A percentile compares a stretch with the other conserved stretches of the same genome.
These are phyloP conservation scores for Alternaria sp. DNA, from an alignment of 2,329 filamentous ascomycete species.

Conservation along the genomic window DNA sequence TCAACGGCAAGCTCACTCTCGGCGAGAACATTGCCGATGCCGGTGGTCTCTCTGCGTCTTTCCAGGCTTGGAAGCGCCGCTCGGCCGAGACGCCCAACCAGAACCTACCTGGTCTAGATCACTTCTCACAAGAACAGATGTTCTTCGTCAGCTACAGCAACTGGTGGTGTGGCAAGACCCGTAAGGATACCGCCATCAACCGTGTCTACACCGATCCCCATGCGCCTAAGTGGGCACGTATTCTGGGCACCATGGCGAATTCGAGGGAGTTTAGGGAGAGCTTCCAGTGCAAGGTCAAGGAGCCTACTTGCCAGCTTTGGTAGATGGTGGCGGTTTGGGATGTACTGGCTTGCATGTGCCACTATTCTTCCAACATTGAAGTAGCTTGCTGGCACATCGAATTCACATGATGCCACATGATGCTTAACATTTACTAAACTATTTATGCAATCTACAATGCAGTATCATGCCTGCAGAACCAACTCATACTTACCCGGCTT, in stretches of 20 bases:
- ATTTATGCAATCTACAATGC: neutral
- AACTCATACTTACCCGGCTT: neutral
- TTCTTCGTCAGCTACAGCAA: conserved; percentile 72
- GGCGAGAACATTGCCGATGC: conserved; percentile 77
- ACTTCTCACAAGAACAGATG: conserved; percentile 70
- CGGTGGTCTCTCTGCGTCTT: conserved; percentile 68
- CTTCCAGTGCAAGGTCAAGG: conserved; percentile 69
- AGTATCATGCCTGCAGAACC: neutral
- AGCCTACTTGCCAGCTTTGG: conserved; percentile 74
- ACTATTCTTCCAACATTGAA: accelerated
- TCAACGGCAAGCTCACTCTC: conserved; percentile 68
- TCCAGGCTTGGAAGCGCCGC: conserved; percentile 68
- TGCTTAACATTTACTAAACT: neutral
- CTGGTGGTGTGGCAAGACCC: conserved; percentile 71
- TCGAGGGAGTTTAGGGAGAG: conserved; percentile 71
- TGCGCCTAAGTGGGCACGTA: conserved; percentile 66
- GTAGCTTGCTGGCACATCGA: neutral
- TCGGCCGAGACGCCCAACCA: conserved; percentile 57
- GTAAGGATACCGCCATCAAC: conserved; percentile 63
- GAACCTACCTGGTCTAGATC: conserved; percentile 62
- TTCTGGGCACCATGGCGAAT: conserved; percentile 68
- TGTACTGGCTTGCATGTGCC: too few species aligned
- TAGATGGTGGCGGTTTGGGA: conserved; percentile 42
- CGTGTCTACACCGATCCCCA: conserved; percentile 69
- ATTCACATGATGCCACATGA: neutral